Evolutionary conservation across 2,329 filamentous ascomycete genomes (phyloP), one percentile per base, ranked within the genome.

Genomic region (Colletotrichum liriopes): DNA sequence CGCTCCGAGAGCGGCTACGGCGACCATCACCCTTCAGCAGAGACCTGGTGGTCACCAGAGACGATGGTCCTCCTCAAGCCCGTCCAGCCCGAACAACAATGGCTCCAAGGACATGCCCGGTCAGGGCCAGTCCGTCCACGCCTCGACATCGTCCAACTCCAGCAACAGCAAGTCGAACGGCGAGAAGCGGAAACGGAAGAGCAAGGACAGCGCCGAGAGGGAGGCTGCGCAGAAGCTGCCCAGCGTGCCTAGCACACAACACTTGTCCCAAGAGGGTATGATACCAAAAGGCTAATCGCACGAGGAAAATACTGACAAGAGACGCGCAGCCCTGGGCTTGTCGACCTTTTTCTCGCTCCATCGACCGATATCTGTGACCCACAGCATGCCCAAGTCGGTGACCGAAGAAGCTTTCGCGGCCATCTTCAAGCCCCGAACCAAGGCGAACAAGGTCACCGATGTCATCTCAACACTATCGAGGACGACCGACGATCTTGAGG

Each of bases 291-390:
- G 35, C 16, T 18, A 18, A 23, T n/a, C 7, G 5, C 6, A 18
- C 8, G 32, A 47, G 20, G 20, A 8, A 47, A 20, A 39, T 12
- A 29, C 67, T 74, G 45, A 74, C 60, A 29, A 51, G 2, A 23
- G 65, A 61, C 18, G 37, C 74, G 6, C 76, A 98, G 96, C 97
- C 79, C 89, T 98, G 73, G 92, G 93, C 74, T 87, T 98, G 56
- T 96, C 96, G 9, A 93, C 93, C 72, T 98, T 99, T 88, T 98
- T 98, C 86, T 97, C 95, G 74, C 93, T 97, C 76, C 94, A 99
- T 84, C 92, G 96, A 73, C 96, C 96, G 56, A 96, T 99, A 79
- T 97, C 94, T 67, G 91, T 98, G 75, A 95, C 92, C 61, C 92
- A 92, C 77, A 92, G 93, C 76, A 92, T 98, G 79, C 96, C 93